phyloP scores from a whole-genome alignment of 129 eudicot species.

The Lactuca sativa region DNA sequence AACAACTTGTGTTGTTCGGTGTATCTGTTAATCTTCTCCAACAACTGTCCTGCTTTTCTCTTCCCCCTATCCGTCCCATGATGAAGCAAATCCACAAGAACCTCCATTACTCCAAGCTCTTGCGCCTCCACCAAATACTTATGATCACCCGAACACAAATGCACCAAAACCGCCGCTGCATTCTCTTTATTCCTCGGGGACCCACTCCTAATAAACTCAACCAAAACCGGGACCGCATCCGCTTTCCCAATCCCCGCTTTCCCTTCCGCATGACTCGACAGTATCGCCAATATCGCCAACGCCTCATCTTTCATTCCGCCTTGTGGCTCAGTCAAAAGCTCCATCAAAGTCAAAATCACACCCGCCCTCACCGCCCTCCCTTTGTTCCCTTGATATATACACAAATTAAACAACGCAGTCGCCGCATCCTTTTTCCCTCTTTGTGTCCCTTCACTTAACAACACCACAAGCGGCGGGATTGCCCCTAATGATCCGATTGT shows the following conservation, averaged over 20 bases:
- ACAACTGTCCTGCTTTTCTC: conserved; percentile 74
- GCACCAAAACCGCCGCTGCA: conserved; percentile 87
- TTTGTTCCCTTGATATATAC: conserved; percentile 93
- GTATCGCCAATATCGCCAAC: conserved; percentile 74
- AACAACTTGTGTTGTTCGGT: conserved; percentile 61
- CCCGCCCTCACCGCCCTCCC: conserved; percentile 94
- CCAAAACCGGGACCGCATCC: conserved; percentile 78
- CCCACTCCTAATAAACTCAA: conserved; percentile 63
- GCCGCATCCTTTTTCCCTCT: conserved; percentile 97
- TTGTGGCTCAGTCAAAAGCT: conserved; percentile 69
- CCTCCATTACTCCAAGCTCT: conserved; percentile 60
- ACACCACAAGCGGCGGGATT: conserved; percentile 70
- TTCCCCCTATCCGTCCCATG: conserved; percentile 88
- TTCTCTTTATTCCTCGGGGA: conserved; percentile 91
- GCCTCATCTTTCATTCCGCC: conserved; percentile 91
- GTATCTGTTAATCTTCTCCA: conserved; percentile 69
- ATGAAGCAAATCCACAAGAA: conserved; percentile 50
- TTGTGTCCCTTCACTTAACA: conserved; percentile 78
- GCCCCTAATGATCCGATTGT: conserved; percentile 80
- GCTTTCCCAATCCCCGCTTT: conserved; percentile 69
- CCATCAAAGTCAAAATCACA: conserved; percentile 60
- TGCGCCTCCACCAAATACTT: conserved; percentile 62
- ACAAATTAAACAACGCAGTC: conserved; percentile 80
- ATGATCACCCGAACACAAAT: conserved; percentile 68
- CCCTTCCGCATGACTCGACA: conserved; percentile 87